These are phyloP conservation scores for Hymenotorrendiella dingleyae DNA, from an alignment of 2,329 filamentous ascomycete species.

Conservation along the genomic window DNA sequence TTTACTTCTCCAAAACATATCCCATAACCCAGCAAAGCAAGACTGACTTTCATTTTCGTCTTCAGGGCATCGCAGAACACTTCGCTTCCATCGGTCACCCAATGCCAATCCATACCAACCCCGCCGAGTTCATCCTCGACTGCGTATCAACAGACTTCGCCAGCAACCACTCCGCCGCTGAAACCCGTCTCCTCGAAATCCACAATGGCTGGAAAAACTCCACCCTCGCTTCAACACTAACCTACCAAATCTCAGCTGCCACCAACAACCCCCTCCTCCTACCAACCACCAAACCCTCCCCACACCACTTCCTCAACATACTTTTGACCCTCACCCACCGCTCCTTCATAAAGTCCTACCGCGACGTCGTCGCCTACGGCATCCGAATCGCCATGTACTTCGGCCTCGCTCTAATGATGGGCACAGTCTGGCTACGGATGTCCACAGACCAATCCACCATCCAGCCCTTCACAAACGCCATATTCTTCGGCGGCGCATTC, in stretches of 20 bases:
- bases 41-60: no score
- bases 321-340: slow-evolving; percentile 66
- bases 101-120: slow-evolving; percentile 67
- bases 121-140: slow-evolving; percentile 75
- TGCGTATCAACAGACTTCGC: slow-evolving; percentile 73
- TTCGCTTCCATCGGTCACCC: slow-evolving; percentile 55
- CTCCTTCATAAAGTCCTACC: slow-evolving; percentile 75
- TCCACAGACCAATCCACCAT: slow-evolving; percentile 64
- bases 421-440: slow-evolving; percentile 78
- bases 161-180: slow-evolving; percentile 40
- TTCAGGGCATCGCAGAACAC: slow-evolving; percentile 51
- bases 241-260: slow-evolving; percentile 22
- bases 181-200: slow-evolving; percentile 46
- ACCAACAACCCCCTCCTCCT: slow-evolving; percentile 12
- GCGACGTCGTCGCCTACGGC: slow-evolving; percentile 78
- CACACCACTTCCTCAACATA: slow-evolving; percentile 34
- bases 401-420: slow-evolving; percentile 77
- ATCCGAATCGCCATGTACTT: slow-evolving; percentile 80
- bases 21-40: no score
- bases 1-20: no score
- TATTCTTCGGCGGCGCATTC: slow-evolving; percentile 70
- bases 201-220: slow-evolving; percentile 52
- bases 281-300: slow-evolving; percentile 22
- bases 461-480: slow-evolving; percentile 75
- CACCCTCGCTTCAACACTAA: slow-evolving; percentile 31